phyloP scores from a whole-genome alignment of 805 yeast species.

The Yarrowia sp. region DNA sequence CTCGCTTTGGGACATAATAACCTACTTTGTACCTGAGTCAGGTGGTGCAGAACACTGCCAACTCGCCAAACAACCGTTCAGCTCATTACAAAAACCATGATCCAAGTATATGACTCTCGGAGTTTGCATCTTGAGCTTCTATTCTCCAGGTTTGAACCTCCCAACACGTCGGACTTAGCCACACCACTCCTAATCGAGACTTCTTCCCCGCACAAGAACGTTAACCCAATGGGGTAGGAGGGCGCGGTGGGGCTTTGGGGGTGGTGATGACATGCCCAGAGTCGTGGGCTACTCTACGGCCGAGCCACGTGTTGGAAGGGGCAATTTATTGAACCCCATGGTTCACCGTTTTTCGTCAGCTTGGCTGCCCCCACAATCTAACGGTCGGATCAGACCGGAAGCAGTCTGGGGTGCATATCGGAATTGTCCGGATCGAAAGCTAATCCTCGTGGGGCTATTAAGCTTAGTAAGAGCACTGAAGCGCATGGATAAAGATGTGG shows the following conservation, averaged over 20 bases:
- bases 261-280: background rate
- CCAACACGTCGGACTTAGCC: constrained; percentile 9
- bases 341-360: background rate
- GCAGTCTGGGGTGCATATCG: constrained; percentile 23
- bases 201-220: constrained; percentile 22
- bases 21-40: constrained; percentile 17
- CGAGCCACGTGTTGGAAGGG: background rate
- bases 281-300: background rate
- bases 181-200: constrained; percentile 6
- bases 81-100: background rate
- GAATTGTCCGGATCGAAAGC: background rate
- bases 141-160: background rate
- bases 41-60: background rate
- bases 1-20: constrained; percentile 9
- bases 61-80: background rate
- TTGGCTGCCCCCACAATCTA: background rate
- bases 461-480: constrained; percentile 4
- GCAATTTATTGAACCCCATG: too few species aligned
- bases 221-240: constrained; percentile 11
- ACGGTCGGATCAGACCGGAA: constrained; percentile 24
- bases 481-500: too few species aligned
- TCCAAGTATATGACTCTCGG: background rate
- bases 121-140: background rate
- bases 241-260: background rate
- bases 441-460: constrained; percentile 3